Evolutionary conservation across 495 filamentous ascomycete genomes (phyloP), one percentile per base, ranked within the genome.

Genomic region (Acidiella bohemica): DNA sequence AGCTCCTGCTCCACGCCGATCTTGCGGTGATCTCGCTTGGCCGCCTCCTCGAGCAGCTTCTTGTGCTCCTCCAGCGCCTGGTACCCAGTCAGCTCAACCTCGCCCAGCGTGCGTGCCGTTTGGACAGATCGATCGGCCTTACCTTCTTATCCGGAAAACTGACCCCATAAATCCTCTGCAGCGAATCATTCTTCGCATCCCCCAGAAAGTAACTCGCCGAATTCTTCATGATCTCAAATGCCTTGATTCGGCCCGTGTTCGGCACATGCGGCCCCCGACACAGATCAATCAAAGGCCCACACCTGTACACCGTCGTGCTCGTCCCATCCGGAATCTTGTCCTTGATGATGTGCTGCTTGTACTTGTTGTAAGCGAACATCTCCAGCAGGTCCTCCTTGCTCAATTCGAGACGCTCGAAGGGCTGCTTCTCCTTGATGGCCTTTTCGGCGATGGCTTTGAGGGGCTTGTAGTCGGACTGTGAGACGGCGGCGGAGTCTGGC

Each of bases 121-220:
- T 34, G n/a, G n/a, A n/a, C n/a, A n/a, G n/a, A n/a, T n/a, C n/a
- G n/a, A n/a, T n/a, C 32, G 14, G 4, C 14, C 46, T 44, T 16
- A 49, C 47, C 39, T 93, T 92, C 71, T 96, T 96, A 56, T 96
- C 88, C 0, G 92, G 92, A 62, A 95, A 97, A 18, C 85, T 92
- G 34, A 97, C 77, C 51, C 88, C 92, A 54, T 94, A 90, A 39
- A 97, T 88, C 43, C 90, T 81, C 59, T 96, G 92, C 21, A 97
- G 66, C 6, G 85, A 90, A 54, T 96, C 90, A 55, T 95, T 92
- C 51, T 72, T 72, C 44, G 85, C 76, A 59, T 94, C 85, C 23
- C 92, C 92, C 11, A 95, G 76, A 72, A 92, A 97, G 57, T 96
- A 96, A 12, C 86, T 92, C 4, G 92, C 83, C 2, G 85, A 93